Base-by-base conservation (phyloP, 1,284 basidiomycete genomes). In the Fomitiporia mediterranea region DNA sequence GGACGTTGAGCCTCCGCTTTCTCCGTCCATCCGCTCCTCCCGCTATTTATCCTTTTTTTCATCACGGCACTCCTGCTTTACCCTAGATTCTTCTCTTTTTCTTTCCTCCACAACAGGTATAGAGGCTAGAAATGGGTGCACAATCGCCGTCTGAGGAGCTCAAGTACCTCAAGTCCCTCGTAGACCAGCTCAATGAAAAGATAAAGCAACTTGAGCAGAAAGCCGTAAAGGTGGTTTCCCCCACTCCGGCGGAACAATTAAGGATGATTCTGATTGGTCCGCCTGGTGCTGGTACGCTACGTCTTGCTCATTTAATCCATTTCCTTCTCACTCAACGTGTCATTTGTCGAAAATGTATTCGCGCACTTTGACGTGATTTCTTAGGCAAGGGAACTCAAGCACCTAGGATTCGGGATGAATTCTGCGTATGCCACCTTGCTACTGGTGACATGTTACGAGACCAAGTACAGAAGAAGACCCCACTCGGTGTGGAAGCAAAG, bases 371-470 rank as follows among this genome's bases (percentile, higher is more conserved):
- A 3, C 17, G 13, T 43, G 40, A 17, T 19, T 44, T 57, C 21
- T 47, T 28, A 96, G 94, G 94, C 64, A 99, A 99, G 81, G 96
- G 96, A 47, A 99, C 96, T 1, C 96, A 99, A 73, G 96, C 94
- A 1, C 96, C 97, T 23, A 84, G 82, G 70, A 96, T 99, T 73
- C 83, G 89, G 52, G 87, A 94, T 62, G 83, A 91, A 69, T 99
- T 90, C 80, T 94, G 92, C 70, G 85, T 99, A 53, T 99, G 96
- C 79, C 96, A 99, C 76, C 80, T 99, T 63, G 95, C 96, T 30
- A 99, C 96, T 28, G 96, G 96, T 37, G 96, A 99, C 77, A 97
- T 99, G 93, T 80, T 99, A 58, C 90, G 96, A 49, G 92, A 95
- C 62, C 94, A 99, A 73, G 94, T 99, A 58, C 67, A 83, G 43